Evolutionary conservation across 192 early-diverging fungal genomes (phyloP).

Genomic region (Podila horticola): DNA sequence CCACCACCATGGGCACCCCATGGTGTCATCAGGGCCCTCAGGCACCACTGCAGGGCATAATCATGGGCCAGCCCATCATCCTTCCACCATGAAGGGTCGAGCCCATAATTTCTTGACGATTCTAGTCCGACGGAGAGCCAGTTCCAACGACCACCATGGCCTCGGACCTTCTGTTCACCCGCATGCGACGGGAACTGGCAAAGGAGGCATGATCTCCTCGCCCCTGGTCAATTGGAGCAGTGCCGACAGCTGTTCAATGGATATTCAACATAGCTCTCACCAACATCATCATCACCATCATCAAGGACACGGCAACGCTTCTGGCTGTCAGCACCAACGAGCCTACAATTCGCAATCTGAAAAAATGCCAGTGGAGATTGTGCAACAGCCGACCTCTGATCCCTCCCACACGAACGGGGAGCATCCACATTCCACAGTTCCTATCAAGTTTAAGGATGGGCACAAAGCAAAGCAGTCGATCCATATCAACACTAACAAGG

Average conservation of each 20-base stretch:
- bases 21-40: not conserved
- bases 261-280: not conserved
- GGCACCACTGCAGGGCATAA: not conserved
- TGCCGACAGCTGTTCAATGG: not conserved
- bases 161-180: conserved; percentile 13
- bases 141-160: conserved; percentile 33
- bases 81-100: conserved; percentile 39
- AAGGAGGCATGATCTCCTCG: not conserved
- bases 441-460: conserved; percentile 19
- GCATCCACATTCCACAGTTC: not conserved
- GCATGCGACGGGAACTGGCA: conserved; percentile 3
- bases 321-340: conserved; percentile 8
- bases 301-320: not conserved
- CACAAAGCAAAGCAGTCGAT: conserved; percentile 17
- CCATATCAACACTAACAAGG: conserved; percentile 24
- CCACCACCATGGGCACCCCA: not conserved
- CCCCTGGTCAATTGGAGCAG: conserved; percentile 16
- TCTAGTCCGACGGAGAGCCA: conserved; percentile 25
- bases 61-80: not conserved
- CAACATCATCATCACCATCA: conserved; percentile 3
- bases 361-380: not conserved
- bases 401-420: not conserved
- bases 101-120: conserved; percentile 43
- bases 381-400: not conserved
- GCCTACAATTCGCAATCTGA: not conserved